Conservation (phyloP, 2,329 filamentous ascomycete species). For the Fusarium sp. region DNA sequence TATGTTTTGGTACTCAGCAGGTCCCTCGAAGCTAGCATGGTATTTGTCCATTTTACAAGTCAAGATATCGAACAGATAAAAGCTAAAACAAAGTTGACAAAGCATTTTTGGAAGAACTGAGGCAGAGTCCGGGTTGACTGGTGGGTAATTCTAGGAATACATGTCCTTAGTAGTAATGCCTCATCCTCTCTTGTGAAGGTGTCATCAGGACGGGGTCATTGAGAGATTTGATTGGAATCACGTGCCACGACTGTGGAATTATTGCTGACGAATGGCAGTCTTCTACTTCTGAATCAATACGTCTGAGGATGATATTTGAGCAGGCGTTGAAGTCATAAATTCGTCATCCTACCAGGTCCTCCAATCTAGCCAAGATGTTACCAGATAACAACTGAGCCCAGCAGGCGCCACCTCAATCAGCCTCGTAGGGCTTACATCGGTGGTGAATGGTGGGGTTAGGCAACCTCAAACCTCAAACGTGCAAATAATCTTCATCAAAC, state of each 20-base stretch:
- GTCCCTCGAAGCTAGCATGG: not conserved
- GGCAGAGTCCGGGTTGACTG: rapidly evolving
- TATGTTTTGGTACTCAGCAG: not conserved
- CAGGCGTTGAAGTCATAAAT: not conserved
- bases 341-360: rapidly evolving
- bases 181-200: not conserved
- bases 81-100: not conserved
- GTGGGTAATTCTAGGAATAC: too few relatives aligned
- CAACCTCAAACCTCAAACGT: not conserved
- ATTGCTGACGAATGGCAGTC: not conserved
- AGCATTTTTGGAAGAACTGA: not conserved
- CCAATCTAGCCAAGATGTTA: rapidly evolving
- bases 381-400: not conserved
- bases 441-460: not conserved
- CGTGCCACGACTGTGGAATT: not conserved
- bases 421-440: not conserved
- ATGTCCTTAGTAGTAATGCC: not conserved
- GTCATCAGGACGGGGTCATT: too few relatives aligned
- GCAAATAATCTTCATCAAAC: not conserved
- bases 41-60: not conserved
- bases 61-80: not conserved
- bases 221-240: not conserved
- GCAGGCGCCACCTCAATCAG: not conserved
- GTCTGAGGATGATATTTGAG: not conserved
- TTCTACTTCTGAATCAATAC: too few relatives aligned